phyloP scores from a whole-genome alignment of 441 rosid species.

The Aleurites moluccanus region DNA sequence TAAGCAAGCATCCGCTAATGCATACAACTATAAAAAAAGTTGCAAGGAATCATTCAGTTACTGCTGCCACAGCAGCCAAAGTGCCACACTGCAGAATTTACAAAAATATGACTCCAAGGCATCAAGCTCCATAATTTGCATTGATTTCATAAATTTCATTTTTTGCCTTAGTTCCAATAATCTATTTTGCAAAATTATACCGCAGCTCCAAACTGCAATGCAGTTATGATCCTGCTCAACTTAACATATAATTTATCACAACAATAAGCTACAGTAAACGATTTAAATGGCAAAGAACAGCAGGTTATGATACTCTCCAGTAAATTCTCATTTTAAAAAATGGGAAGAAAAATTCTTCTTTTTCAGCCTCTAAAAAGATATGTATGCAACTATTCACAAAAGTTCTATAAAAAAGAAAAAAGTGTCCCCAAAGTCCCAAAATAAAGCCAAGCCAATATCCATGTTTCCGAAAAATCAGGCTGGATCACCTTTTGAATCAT shows the following conservation, averaged over 20 bases:
- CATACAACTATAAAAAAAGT: neutral
- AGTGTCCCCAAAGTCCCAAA: constrained; percentile 1
- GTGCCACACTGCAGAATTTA: too few species aligned
- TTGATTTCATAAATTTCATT: neutral
- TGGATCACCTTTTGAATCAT: constrained; percentile 36
- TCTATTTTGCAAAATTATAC: neutral
- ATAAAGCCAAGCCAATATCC: constrained; percentile 1
- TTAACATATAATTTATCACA: too few species aligned
- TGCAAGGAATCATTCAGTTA: neutral
- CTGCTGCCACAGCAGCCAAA: neutral
- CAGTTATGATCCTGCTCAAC: neutral
- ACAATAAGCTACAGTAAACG: neutral
- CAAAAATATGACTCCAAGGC: neutral
- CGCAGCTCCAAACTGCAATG: neutral
- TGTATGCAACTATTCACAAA: neutral
- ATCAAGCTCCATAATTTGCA: neutral
- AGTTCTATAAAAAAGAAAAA: neutral
- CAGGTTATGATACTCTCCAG: neutral
- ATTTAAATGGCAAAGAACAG: neutral
- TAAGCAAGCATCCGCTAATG: neutral
- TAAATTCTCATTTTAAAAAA: neutral
- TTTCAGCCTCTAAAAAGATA: neutral
- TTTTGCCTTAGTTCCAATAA: neutral
- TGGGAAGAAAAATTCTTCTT: neutral
- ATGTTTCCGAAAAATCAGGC: constrained; percentile 1